Conservation (phyloP, 768 basidiomycete species). For the Kwoniella newhampshirensis region DNA sequence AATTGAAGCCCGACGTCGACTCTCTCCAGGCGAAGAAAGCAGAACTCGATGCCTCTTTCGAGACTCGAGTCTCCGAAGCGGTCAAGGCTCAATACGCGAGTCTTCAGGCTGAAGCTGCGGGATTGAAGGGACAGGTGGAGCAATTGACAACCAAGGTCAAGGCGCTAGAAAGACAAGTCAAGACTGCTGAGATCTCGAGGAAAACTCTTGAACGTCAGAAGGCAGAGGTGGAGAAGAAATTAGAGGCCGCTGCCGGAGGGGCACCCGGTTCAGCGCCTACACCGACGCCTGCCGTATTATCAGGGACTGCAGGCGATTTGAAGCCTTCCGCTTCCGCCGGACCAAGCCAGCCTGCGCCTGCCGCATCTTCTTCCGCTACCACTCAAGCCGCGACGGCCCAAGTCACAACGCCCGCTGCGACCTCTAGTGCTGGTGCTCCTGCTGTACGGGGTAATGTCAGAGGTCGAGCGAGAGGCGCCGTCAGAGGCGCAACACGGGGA, state of each 20-base stretch:
- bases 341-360: constrained; percentile 21
- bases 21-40: constrained; percentile 24
- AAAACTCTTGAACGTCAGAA: constrained; percentile 46
- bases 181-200: constrained; percentile 42
- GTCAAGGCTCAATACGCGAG: constrained; percentile 18
- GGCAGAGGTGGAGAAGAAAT: constrained; percentile 35
- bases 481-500: constrained; percentile 20
- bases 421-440: not conserved
- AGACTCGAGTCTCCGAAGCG: constrained; percentile 26
- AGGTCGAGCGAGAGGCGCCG: constrained; percentile 25
- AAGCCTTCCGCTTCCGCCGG: constrained; percentile 18
- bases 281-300: not conserved
- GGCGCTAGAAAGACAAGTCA: constrained; percentile 34
- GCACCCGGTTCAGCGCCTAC: constrained; percentile 1
- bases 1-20: not conserved
- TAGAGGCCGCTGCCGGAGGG: constrained; percentile 29
- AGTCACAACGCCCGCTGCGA: not conserved
- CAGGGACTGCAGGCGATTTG: constrained; percentile 7
- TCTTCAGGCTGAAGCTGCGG: constrained; percentile 9
- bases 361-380: constrained; percentile 8
- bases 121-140: constrained; percentile 31
- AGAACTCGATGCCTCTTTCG: constrained; percentile 25
- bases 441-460: constrained; percentile 11
- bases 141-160: constrained; percentile 38
- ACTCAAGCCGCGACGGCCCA: constrained; percentile 15